A percentile compares a stretch with the other conserved stretches of the same genome.
phyloP scores from a whole-genome alignment of 2,329 filamentous ascomycete species.

The Colletotrichum plurivorum region DNA sequence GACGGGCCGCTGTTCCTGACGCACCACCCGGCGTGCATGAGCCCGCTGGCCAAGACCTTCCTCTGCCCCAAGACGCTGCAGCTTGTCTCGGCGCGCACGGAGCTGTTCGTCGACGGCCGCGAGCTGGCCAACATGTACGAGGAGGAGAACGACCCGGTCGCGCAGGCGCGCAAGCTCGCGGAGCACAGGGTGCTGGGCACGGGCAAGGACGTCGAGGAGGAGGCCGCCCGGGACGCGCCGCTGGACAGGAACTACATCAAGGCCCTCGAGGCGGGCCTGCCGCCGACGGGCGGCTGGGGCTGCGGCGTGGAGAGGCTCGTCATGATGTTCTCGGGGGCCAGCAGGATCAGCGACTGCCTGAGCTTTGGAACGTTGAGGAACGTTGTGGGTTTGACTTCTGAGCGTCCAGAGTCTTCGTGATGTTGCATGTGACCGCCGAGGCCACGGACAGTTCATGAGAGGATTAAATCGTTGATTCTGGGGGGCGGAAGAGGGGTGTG shows the following conservation, averaged over 20 bases:
- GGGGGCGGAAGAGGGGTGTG: neutral
- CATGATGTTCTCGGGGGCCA: conserved; percentile 88
- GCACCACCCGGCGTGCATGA: conserved; percentile 91
- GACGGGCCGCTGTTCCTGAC: conserved; percentile 84
- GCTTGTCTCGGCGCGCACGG: conserved; percentile 83
- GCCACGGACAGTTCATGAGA: no score
- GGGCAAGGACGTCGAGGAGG: conserved; percentile 48
- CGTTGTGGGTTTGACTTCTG: conserved; percentile 67
- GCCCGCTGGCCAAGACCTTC: conserved; percentile 92
- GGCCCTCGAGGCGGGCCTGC: conserved; percentile 88
- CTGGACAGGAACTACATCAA: conserved; percentile 87
- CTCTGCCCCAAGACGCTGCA: conserved; percentile 77
- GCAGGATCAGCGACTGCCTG: conserved; percentile 87
- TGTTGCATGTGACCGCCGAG: no score
- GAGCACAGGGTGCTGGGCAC: conserved; percentile 60
- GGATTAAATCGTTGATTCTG: no score
- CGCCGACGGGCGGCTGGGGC: conserved; percentile 98
- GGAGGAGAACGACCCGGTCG: conserved; percentile 94
- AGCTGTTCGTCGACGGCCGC: conserved; percentile 84
- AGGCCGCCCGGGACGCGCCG: conserved; percentile 58
- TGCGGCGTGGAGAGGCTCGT: conserved; percentile 91
- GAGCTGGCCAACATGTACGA: conserved; percentile 98
- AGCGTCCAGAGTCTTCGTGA: conserved; percentile 27
- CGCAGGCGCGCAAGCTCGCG: conserved; percentile 87
- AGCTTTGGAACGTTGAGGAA: conserved; percentile 89